Evolutionary conservation across 2,329 filamentous ascomycete genomes (phyloP).

Genomic region (Epichloe uncinata): DNA sequence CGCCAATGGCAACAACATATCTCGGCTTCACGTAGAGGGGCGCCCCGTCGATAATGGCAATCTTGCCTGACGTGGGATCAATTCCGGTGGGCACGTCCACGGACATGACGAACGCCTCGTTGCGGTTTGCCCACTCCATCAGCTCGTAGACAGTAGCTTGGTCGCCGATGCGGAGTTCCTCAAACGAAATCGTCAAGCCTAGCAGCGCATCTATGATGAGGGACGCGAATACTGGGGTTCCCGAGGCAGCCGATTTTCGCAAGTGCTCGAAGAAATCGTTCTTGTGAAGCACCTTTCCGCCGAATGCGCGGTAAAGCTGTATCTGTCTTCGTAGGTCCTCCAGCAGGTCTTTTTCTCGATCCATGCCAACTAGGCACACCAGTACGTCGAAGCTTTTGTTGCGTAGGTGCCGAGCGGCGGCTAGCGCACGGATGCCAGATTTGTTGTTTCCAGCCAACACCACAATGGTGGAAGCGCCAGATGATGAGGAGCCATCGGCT

Average conservation of each 20-base stretch:
- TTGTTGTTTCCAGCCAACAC: constrained; percentile 94
- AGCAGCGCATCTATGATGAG: constrained; percentile 83
- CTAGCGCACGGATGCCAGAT: constrained; percentile 70
- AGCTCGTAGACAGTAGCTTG: constrained; percentile 77
- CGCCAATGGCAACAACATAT: constrained; percentile 73
- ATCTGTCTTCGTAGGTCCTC: constrained; percentile 72
- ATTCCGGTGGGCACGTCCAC: constrained; percentile 88
- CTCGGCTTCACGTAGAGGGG: constrained; percentile 70
- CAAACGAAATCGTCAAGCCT: constrained; percentile 75
- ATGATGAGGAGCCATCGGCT: constrained; percentile 12
- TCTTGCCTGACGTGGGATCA: constrained; percentile 61
- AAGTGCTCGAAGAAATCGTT: constrained; percentile 47
- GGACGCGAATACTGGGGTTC: constrained; percentile 45
- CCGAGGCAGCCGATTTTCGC: constrained; percentile 28
- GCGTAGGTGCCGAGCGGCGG: constrained; percentile 73
- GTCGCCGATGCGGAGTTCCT: constrained; percentile 71
- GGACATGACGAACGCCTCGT: constrained; percentile 67
- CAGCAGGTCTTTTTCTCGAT: constrained; percentile 67
- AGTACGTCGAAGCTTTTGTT: constrained; percentile 73
- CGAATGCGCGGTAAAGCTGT: constrained; percentile 71
- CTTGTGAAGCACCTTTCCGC: constrained; percentile 56
- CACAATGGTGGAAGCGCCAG: constrained; percentile 36
- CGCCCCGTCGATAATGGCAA: constrained; percentile 56
- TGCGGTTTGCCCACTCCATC: constrained; percentile 87
- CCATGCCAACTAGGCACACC: constrained; percentile 72